Conservation (phyloP, 192 early-diverging fungal species). For the Spizellomyces punctatus region DNA sequence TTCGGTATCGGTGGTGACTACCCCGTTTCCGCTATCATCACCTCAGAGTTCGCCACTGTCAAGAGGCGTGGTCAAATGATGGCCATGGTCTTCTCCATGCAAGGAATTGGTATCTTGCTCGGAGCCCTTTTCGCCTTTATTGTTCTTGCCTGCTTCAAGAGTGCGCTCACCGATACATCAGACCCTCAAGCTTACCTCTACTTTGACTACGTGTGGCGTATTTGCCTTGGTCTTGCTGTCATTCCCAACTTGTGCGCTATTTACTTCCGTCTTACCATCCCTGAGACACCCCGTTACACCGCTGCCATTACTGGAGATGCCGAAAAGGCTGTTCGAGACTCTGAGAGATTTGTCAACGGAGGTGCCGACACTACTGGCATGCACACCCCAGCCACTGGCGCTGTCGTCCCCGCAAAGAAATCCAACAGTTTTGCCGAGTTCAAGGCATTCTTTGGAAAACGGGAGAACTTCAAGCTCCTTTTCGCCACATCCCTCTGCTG, state of each 20-base stretch:
- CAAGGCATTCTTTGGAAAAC: slow-evolving; percentile 70
- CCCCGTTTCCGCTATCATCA: slow-evolving; percentile 91
- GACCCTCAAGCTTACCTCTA: slow-evolving; percentile 40
- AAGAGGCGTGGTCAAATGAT: slow-evolving; percentile 87
- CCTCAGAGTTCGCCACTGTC: slow-evolving; percentile 85
- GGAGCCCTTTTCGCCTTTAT: slow-evolving; percentile 77
- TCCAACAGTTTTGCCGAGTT: slow-evolving; percentile 27
- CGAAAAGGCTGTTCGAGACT: slow-evolving; percentile 48
- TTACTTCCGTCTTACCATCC: slow-evolving; percentile 87
- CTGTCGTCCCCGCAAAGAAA: slow-evolving; percentile 14
- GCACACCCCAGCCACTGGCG: neutral
- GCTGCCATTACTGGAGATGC: slow-evolving; percentile 73
- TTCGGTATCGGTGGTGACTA: slow-evolving; percentile 96
- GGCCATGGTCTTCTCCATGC: slow-evolving; percentile 87
- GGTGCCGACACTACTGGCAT: slow-evolving; percentile 22
- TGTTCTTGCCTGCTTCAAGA: slow-evolving; percentile 71
- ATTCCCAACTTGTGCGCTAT: slow-evolving; percentile 83
- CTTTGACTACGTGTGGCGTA: slow-evolving; percentile 91
- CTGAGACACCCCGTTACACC: slow-evolving; percentile 92
- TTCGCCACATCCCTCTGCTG: slow-evolving; percentile 47
- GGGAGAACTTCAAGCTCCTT: slow-evolving; percentile 81
- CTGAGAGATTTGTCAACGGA: slow-evolving; percentile 29
- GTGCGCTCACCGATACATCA: slow-evolving; percentile 57
- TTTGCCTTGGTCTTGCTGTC: slow-evolving; percentile 81
- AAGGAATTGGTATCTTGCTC: slow-evolving; percentile 85